Evolutionary conservation across 257 asterid genomes (phyloP).

Genomic region (Coffea canephora): DNA sequence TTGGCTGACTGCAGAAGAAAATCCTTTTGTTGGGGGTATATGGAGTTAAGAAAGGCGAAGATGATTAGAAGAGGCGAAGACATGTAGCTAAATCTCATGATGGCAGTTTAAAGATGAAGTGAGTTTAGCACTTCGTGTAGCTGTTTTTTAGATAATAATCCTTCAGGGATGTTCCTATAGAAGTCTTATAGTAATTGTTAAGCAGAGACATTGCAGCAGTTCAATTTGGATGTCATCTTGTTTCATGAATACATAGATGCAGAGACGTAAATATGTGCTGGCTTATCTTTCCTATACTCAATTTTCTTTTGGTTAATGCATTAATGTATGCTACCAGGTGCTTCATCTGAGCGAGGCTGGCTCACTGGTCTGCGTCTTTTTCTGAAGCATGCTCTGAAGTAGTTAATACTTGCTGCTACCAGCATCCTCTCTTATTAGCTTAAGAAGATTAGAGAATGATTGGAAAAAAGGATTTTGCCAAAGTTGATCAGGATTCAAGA

Average conservation of each 20-base stretch:
- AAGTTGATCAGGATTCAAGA: background rate
- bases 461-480: background rate
- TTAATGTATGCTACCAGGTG: background rate
- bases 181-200: no score
- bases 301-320: background rate
- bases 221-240: background rate
- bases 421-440: background rate
- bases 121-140: background rate
- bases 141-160: background rate
- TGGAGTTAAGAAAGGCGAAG: no score
- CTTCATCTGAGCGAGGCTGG: background rate
- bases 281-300: background rate
- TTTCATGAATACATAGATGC: background rate
- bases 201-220: no score
- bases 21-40: background rate
- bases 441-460: constrained; percentile 1
- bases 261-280: background rate
- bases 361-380: background rate
- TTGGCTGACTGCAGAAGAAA: background rate
- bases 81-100: background rate
- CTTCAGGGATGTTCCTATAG: background rate
- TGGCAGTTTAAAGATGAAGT: background rate
- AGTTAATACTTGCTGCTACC: background rate
- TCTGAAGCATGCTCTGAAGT: background rate
- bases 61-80: background rate